Conservation (phyloP, 2,329 filamentous ascomycete species). For the Trichoderma koningii region DNA sequence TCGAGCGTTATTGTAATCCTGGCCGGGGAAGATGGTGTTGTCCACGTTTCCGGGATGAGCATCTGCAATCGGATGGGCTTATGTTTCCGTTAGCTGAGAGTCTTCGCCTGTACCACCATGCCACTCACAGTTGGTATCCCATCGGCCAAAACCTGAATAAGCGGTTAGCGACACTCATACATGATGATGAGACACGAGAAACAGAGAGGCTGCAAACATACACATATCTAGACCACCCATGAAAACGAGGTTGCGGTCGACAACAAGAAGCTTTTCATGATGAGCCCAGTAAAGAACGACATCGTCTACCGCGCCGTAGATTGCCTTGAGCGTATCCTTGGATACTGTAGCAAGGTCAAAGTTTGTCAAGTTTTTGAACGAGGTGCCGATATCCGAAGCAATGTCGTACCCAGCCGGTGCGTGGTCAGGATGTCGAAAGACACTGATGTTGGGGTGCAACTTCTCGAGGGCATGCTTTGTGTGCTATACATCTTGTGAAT, state of each 20-base stretch:
- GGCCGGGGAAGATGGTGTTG: constrained; percentile 78
- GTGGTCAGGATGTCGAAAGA: constrained; percentile 91
- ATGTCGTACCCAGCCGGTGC: constrained; percentile 71
- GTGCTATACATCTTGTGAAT: constrained; percentile 50
- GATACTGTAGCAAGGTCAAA: constrained; percentile 66
- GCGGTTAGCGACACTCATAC: constrained; percentile 31
- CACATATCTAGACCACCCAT: constrained; percentile 91
- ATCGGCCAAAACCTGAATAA: constrained; percentile 71
- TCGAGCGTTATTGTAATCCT: constrained; percentile 89
- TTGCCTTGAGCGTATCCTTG: constrained; percentile 69
- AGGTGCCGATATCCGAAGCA: constrained; percentile 67
- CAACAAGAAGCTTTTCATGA: constrained; percentile 84
- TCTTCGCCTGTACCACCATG: neutral
- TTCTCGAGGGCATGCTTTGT: constrained; percentile 78
- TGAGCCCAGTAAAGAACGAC: constrained; percentile 90
- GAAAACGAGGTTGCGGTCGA: constrained; percentile 79
- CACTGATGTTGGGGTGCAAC: constrained; percentile 79
- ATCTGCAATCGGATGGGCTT: constrained; percentile 76
- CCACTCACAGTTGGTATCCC: constrained; percentile 73
- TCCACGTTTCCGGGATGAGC: constrained; percentile 77
- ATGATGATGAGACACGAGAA: no score
- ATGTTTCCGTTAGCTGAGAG: constrained; percentile 27
- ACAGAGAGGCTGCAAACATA: constrained; percentile 36
- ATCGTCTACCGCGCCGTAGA: constrained; percentile 81
- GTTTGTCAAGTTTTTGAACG: constrained; percentile 52